These are phyloP conservation scores for Hordeum marinum DNA, from an alignment of 176 grass and related monocot species.

Conservation along the genomic window DNA sequence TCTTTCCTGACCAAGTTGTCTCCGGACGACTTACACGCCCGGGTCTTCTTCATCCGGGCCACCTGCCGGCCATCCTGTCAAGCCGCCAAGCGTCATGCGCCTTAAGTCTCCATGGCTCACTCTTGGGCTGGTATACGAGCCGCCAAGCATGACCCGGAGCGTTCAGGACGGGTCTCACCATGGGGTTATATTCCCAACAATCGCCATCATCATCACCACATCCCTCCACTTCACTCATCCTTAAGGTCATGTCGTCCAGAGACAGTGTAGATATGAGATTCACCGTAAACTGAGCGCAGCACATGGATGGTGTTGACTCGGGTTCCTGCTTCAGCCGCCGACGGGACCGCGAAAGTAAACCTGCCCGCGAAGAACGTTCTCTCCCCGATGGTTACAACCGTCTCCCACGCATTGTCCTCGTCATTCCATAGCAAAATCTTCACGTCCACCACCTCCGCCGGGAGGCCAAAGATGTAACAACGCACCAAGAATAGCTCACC, in stretches of 20 bases:
- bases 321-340: not conserved
- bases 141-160: too few relatives aligned
- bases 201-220: not conserved
- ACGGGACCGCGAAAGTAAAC: not conserved
- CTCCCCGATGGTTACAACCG: not conserved
- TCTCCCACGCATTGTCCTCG: not conserved
- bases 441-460: not conserved
- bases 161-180: too few relatives aligned
- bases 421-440: not conserved
- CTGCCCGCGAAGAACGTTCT: not conserved
- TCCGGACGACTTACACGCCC: too few relatives aligned
- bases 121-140: too few relatives aligned
- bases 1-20: too few relatives aligned
- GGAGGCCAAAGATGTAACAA: too few relatives aligned
- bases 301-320: not conserved
- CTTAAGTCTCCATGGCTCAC: too few relatives aligned
- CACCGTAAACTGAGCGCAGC: not conserved
- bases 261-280: not conserved
- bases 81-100: too few relatives aligned
- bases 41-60: too few relatives aligned
- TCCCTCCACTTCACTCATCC: not conserved
- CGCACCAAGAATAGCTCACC: too few relatives aligned
- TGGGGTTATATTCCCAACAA: too few relatives aligned
- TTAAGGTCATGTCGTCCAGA: not conserved
- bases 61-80: too few relatives aligned